Percentiles rank a stretch among this genome's conserved stretches.
phyloP scores from a whole-genome alignment of 305 asterid genomes.

The Stenogyne calaminthoides region DNA sequence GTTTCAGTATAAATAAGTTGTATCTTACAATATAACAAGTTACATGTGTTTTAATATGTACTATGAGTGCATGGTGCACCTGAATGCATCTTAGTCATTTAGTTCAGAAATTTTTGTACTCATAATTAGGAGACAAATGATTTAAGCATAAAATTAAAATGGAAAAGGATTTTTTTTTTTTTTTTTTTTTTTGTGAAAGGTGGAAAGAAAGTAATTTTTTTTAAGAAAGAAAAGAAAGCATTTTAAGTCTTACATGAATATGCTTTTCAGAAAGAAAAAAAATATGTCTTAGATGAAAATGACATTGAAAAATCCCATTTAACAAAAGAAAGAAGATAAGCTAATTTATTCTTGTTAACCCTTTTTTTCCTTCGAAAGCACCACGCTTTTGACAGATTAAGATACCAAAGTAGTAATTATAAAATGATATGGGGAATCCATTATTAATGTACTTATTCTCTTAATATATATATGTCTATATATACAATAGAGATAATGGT shows the following conservation, averaged over 20 bases:
- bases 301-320: conserved; percentile 27
- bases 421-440: conserved; percentile 21
- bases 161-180: neutral
- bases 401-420: conserved; percentile 23
- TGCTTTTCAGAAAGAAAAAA: neutral
- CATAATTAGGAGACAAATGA: neutral
- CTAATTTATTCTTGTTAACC: conserved; percentile 15
- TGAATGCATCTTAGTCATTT: too few relatives aligned
- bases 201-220: too few relatives aligned
- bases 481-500: neutral
- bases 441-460: conserved; percentile 13
- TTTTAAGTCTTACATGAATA: too few relatives aligned
- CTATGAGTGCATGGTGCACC: too few relatives aligned
- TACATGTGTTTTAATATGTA: too few relatives aligned
- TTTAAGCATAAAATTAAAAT: neutral
- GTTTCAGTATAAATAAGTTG: too few relatives aligned
- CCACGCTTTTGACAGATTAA: neutral
- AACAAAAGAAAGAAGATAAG: conserved; percentile 29
- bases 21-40: too few relatives aligned
- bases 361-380: neutral
- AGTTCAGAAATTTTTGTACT: too few relatives aligned
- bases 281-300: conserved; percentile 22
- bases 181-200: too few relatives aligned
- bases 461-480: neutral
- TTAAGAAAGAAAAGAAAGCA: too few relatives aligned